Evolutionary conservation across 495 filamentous ascomycete species (phyloP), one percentile per base, ranked within the genome.

Genomic region (Neurospora intermedia): DNA sequence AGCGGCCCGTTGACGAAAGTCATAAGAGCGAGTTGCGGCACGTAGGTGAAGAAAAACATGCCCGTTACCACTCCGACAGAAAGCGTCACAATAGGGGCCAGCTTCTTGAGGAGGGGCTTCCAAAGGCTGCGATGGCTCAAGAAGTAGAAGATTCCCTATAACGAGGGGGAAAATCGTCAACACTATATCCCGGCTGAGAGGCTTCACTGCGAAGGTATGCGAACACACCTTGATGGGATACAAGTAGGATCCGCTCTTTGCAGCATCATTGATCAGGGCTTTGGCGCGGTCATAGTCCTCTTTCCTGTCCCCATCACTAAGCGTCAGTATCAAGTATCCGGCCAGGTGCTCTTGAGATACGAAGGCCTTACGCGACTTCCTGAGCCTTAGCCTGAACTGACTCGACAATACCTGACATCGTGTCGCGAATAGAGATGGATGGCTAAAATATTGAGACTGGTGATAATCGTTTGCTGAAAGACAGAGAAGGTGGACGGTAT

Each of bases 41-140:
- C 80, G 79, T 98, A 99, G 70, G 94, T 91, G 82, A 97, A 90
- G 77, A 91, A 83, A 82, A 99, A 98, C 91, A 97, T 89, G 77
- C 85, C 81, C n/a, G 84, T 82, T 10, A 92, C 89, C 31, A 93
- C 86, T 39, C 88, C 86, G 43, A 90, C 76, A 11, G 91, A 92
- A 15, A 96, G 84, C n/a, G 85, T 84, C 62, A 93, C 73, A 40
- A 91, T 93, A 13, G 93, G 91, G 5, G 87, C 77, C 42, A 95
- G 83, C 48, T 89, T 89, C 20, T 89, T 88, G 41, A 88, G 82
- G 59, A 98, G 86, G 0, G 96, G 95, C 70, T 87, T 85, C 83
- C 87, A 89, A 71, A 91, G 79, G 43, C 83, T 80, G n/a, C 85
- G 87, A 79, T 93, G 90, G 40, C 85, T 83, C 71, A 87, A 46